Base-by-base conservation (phyloP, 345 rosid species). In the Raphanus sativus region DNA sequence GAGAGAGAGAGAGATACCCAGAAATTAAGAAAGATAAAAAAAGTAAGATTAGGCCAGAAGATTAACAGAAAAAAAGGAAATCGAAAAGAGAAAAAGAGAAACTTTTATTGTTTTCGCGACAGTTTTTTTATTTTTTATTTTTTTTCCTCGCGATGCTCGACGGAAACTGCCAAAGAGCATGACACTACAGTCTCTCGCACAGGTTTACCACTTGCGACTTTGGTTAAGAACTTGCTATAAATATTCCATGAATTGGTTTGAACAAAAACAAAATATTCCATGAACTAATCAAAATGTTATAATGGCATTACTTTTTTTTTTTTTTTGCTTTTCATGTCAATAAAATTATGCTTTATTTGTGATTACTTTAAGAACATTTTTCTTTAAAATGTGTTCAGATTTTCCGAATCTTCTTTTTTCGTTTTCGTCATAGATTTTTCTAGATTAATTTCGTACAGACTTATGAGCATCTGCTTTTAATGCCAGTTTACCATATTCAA, bases 131-230 rank as follows among this genome's bases (percentile, higher is more conserved):
- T 38, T 67, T 32, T 21, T 8, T 5, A 1, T 48, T 45, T 45
- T 3, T 21, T 68, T 40, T 64, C 56, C 25, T 78, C n/a, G 73
- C 80, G 62, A 36, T 64, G 74, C 69, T 72, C 75, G 78, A 81
- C 62, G 81, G 71, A 76, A 77, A 24, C 78, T 70, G 85, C 69
- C 88, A 82, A 85, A 81, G 87, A 76, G 89, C 82, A 74, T 80
- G 87, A 86, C 91, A 86, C 21, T 21, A 86, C 91, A 85, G 87
- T 52, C 17, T 8, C 2, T 10, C 56, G 78, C 83, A 81, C 70
- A 38, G 55, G 48, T 71, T 56, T 55, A 42, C 40, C 65, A 45
- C 79, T 64, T 64, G 56, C 65, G 26, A 58, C 73, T 59, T 78
- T 0, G 17, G 68, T 71, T 2, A 12, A 36, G 40, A 38, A 54